Conservation (phyloP, 176 grass and related monocot genomes). For the Paspalum vaginatum region DNA sequence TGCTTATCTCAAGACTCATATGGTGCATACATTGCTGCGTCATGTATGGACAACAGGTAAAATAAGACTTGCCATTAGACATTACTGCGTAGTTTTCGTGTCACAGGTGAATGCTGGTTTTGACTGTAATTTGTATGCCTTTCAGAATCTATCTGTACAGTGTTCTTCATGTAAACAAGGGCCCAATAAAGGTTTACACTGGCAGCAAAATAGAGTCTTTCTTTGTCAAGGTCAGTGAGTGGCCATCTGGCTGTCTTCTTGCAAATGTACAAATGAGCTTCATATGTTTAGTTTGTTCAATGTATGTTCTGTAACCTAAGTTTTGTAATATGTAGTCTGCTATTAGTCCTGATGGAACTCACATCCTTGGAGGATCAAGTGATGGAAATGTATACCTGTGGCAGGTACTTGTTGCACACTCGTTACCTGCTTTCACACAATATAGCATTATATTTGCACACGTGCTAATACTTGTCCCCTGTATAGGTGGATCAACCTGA, state of each 20-base stretch:
- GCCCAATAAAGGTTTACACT: conserved; percentile 69
- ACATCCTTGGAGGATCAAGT: conserved; percentile 88
- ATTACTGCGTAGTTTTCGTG: not conserved
- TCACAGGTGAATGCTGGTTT: not conserved
- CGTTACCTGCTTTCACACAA: not conserved
- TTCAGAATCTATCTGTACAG: conserved; percentile 93
- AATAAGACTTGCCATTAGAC: not conserved
- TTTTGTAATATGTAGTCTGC: conserved; percentile 57
- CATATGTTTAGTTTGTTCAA: not conserved
- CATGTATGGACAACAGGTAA: conserved; percentile 97
- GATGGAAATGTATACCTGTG: conserved; percentile 88
- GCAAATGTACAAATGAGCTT: not conserved
- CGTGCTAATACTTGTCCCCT: conserved; percentile 15
- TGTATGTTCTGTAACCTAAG: conserved; percentile 28
- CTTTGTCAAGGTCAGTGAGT: conserved; percentile 81
- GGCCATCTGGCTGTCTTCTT: not conserved
- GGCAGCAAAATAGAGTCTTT: conserved; percentile 97
- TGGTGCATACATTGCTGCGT: conserved; percentile 71
- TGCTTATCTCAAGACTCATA: conserved; percentile 85
- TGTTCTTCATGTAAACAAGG: conserved; percentile 74
- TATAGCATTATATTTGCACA: not conserved
- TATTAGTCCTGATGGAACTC: conserved; percentile 83
- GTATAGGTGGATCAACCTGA: conserved; percentile 73
- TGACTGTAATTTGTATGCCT: conserved; percentile 22
- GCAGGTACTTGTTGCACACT: conserved; percentile 59